Evolutionary conservation across 768 basidiomycete genomes (phyloP), one percentile per base, ranked within the genome.

Genomic region (Russula sp.): DNA sequence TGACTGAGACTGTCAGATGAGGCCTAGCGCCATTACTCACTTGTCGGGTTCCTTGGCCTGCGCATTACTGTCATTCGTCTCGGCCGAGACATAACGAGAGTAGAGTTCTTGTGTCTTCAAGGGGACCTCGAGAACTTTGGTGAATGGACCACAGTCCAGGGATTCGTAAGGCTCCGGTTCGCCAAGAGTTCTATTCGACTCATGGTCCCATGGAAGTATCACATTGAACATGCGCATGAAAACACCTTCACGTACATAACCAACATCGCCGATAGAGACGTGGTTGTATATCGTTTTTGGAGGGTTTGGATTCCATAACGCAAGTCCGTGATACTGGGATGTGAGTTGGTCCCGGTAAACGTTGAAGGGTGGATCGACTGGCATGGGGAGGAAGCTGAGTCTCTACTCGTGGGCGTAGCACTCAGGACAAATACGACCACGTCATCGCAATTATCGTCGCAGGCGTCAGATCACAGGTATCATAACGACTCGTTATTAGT

Each of bases 181-280:
- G 16, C 62, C 32, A 16, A 57, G 24, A 18, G 5, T 46, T 16
- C 7, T 6, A 28, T 63, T 49, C 20, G 26, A 63, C 30, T 54
- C 42, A 28, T 63, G 6, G 22, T 46, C 30, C 53, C 40, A 53
- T 5, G 51, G 40, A 44, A 53, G 51, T 3, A 59, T 55, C 14
- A 51, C 58, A 22, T 68, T 70, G 63, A 69, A 67, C 34, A 69
- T 60, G 44, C 65, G 61, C 52, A 53, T 26, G 40, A 70, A 70
- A 36, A 30, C 26, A 3, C 69, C 69, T 5, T 62, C 38, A 13
- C 26, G 14, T 9, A 69, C 24, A n/a, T 61, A 69, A 5, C 69
- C 69, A 38, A 70, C 69, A 46, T 70, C 69, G 3, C 66, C 69
- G 28, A 69, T 57, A 1, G 44, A 32, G 57, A 69, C 69, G 0